Base-by-base conservation (phyloP, 805 yeast species). In the Priceomyces medius region DNA sequence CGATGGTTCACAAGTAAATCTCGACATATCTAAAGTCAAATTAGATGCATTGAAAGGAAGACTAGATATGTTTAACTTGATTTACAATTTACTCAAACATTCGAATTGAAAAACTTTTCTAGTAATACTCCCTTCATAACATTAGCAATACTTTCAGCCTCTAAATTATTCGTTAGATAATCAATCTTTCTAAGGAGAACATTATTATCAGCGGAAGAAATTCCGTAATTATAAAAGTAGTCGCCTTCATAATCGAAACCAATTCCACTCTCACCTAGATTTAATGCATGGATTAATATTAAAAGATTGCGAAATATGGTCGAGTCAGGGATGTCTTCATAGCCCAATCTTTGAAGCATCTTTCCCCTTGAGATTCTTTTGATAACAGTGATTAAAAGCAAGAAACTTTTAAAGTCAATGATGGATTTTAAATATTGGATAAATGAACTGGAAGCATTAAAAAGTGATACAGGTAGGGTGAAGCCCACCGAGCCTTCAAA, bases 1-100 rank as follows among this genome's bases (percentile, higher is more conserved):
- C 19, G 43, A 48, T 13, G 41, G 43, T 10, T 48, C 53, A 5
- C 29, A 29, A 9, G 60, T 77, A 13, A 57, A 66, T 47, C 56
- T 79, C 36, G 67, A 63, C 23, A 45, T 79, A 46, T 48, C 63
- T 2, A 53, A 61, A 14, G 67, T 78, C 3, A 57, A 58, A 32
- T 64, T 79, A 27, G 69, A 76, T 48, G 76, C 84, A 0, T 48
- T 77, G 27, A 71, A 65, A 43, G 78, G 77, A 0, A 59, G 83
- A 23, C 56, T 74, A 7, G 73, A 68, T 49, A 63, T 66, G 41
- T 50, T 68, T 42, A 50, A 51, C 20, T 47, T 63, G 34, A 48
- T 63, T 3, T 40, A 39, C 36, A 45, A 46, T 36, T 32, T 51
- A 27, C 17, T 35, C 13, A 33, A 40, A n/a, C 12, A 17, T 14